Evolutionary conservation across 108 stramenopile species (phyloP).

Genomic region (Conticribra guillardii): DNA sequence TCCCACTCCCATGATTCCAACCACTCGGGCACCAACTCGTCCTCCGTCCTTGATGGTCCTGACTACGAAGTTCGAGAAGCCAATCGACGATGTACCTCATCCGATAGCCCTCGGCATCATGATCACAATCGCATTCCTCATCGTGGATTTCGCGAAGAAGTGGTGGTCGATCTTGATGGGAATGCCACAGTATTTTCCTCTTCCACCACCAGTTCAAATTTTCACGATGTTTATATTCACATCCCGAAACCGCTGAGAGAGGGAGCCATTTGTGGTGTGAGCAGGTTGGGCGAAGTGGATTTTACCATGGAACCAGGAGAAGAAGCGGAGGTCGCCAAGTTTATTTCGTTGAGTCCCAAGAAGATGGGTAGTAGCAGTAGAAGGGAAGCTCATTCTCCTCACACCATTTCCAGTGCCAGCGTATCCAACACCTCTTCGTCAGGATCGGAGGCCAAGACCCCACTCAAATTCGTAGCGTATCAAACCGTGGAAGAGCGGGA

Average conservation of each 20-base stretch:
- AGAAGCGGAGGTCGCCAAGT: too few species aligned
- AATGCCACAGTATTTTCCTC: conserved; percentile 45
- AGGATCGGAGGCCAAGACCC: conserved; percentile 34
- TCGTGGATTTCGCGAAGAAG: conserved; percentile 8
- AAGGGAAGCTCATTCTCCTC: conserved; percentile 40
- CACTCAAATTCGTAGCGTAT: conserved; percentile 41
- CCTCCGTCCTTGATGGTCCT: conserved; percentile 3
- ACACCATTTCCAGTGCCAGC: conserved; percentile 35
- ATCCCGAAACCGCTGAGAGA: conserved; percentile 34
- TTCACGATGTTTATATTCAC: conserved; percentile 13
- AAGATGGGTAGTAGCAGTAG: too few species aligned
- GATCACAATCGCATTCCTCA: background rate
- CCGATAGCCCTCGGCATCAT: too few species aligned
- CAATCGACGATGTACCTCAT: conserved; percentile 27
- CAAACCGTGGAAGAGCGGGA: conserved; percentile 5
- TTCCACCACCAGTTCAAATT: conserved; percentile 39
- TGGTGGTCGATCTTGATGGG: conserved; percentile 27
- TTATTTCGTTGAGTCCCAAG: too few species aligned
- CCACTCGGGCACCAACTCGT: conserved; percentile 29
- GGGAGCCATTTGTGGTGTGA: conserved; percentile 31
- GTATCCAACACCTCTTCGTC: conserved; percentile 43
- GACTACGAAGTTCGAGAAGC: conserved; percentile 44
- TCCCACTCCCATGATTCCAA: conserved; percentile 16
- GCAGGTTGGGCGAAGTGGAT: too few species aligned
- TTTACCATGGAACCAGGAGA: too few species aligned